phyloP scores from a whole-genome alignment of 139 green algal species.

The Coccomyxa sp. region DNA sequence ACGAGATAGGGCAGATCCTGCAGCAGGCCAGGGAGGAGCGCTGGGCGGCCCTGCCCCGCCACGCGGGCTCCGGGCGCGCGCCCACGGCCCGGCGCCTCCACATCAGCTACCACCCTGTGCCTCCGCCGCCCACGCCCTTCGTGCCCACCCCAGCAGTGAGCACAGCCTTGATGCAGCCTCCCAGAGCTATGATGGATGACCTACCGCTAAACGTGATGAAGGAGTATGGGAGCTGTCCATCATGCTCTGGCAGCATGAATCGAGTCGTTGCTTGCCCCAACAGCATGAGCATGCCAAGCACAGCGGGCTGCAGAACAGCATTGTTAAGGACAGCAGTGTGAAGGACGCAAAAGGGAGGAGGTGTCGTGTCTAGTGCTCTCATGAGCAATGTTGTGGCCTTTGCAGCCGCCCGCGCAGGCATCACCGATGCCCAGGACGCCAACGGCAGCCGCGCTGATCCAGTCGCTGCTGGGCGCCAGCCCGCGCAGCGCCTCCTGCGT shows the following conservation, averaged over 20 bases:
- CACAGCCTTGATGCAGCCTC: not conserved
- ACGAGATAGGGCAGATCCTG: too few relatives aligned
- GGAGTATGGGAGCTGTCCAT: not conserved
- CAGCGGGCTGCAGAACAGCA: too few relatives aligned
- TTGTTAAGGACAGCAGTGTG: not conserved
- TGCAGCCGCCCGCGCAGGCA: not conserved
- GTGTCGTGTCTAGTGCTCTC: too few relatives aligned
- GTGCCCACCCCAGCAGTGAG: not conserved
- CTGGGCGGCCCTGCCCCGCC: not conserved
- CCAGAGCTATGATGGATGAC: not conserved
- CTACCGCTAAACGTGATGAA: not conserved
- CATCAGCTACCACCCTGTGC: not conserved
- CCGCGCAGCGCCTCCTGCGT: slow-evolving; percentile 1
- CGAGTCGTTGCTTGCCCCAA: too few relatives aligned
- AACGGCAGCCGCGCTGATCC: not conserved
- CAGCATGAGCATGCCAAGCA: too few relatives aligned
- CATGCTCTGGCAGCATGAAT: too few relatives aligned
- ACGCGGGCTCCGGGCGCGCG: not conserved
- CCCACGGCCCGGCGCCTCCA: not conserved
- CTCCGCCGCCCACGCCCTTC: not conserved
- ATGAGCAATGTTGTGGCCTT: not conserved
- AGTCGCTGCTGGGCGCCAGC: not conserved
- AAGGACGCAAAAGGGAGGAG: too few relatives aligned
- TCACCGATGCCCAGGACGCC: not conserved
- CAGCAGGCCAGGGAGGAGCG: not conserved